These are phyloP conservation scores for Phytophthora megakarya DNA, from an alignment of 352 stramenopile species.

Conservation along the genomic window DNA sequence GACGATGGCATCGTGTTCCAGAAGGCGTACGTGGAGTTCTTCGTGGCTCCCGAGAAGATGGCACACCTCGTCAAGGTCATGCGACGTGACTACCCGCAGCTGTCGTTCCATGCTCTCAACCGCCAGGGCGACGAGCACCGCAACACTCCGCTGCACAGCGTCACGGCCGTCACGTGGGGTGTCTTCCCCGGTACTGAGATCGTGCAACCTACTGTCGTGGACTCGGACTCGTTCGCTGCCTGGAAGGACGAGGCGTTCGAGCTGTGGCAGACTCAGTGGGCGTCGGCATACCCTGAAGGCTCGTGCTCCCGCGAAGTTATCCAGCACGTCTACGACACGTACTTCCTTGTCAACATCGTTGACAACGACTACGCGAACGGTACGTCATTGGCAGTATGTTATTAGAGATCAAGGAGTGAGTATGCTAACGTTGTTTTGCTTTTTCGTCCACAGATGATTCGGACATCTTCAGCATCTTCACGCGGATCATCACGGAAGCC, in stretches of 20 bases:
- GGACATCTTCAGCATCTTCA: constrained; percentile 87
- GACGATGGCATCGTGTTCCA: constrained; percentile 96
- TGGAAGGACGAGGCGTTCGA: constrained; percentile 98
- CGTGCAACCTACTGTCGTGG: constrained; percentile 96
- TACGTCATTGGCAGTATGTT: constrained; percentile 22
- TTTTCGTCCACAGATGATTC: constrained; percentile 52
- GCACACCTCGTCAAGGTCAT: constrained; percentile 62
- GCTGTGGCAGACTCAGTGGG: constrained; percentile 97
- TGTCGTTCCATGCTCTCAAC: constrained; percentile 85
- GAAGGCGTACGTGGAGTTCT: constrained; percentile 99
- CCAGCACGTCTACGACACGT: constrained; percentile 93
- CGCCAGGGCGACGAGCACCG: constrained; percentile 67
- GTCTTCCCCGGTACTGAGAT: constrained; percentile 96
- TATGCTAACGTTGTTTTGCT: constrained; percentile 17
- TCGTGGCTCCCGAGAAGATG: constrained; percentile 88
- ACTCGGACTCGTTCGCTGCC: constrained; percentile 94
- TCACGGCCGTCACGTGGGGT: constrained; percentile 97
- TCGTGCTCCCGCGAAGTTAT: constrained; percentile 60
- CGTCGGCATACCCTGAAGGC: constrained; percentile 94
- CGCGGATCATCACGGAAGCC: constrained; percentile 77
- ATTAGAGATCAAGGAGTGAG: not conserved
- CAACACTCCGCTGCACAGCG: constrained; percentile 79
- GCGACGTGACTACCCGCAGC: constrained; percentile 65
- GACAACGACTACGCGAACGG: constrained; percentile 96
- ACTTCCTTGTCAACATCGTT: constrained; percentile 98